phyloP scores from a whole-genome alignment of 208 protist genomes.

The Kentomonas sorsogonicus region DNA sequence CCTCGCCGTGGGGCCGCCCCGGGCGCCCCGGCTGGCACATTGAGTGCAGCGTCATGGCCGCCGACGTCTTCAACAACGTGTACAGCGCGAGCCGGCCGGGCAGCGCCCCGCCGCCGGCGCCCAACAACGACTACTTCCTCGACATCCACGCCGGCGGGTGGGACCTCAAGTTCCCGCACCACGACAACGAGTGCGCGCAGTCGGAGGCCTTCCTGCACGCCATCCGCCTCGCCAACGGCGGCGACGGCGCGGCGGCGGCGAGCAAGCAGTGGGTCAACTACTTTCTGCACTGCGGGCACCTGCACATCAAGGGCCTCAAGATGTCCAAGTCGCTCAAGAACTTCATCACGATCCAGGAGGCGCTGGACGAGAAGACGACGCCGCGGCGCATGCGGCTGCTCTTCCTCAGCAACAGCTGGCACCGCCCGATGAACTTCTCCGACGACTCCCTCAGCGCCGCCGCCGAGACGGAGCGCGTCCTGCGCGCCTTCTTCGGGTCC shows the following conservation, averaged over 20 bases:
- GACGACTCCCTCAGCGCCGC: slow-evolving; percentile 87
- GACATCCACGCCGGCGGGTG: slow-evolving; percentile 98
- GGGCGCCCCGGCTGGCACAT: slow-evolving; percentile 99
- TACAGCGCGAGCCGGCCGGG: too few relatives aligned
- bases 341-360: slow-evolving; percentile 97
- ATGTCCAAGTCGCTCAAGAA: slow-evolving; percentile 99
- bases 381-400: slow-evolving; percentile 91
- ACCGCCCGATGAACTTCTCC: slow-evolving; percentile 91
- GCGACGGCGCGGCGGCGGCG: slow-evolving; percentile 67
- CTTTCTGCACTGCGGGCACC: slow-evolving; percentile 96
- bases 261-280: slow-evolving; percentile 97
- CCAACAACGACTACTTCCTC: too few relatives aligned
- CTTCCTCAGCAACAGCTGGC: slow-evolving; percentile 92
- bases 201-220: too few relatives aligned
- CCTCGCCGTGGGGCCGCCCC: slow-evolving; percentile 87
- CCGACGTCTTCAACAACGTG: slow-evolving; percentile 83
- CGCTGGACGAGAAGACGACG: slow-evolving; percentile 68
- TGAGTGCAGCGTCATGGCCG: slow-evolving; percentile 99
- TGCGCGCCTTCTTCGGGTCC: slow-evolving; percentile 83
- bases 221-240: too few relatives aligned
- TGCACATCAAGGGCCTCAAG: slow-evolving; percentile 97
- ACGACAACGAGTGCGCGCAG: slow-evolving; percentile 99
- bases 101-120: too few relatives aligned
- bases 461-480: slow-evolving; percentile 66
- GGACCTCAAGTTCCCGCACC: slow-evolving; percentile 99